Conservation (phyloP, 169 alveolate species). For the Plasmodium blacklocki region DNA sequence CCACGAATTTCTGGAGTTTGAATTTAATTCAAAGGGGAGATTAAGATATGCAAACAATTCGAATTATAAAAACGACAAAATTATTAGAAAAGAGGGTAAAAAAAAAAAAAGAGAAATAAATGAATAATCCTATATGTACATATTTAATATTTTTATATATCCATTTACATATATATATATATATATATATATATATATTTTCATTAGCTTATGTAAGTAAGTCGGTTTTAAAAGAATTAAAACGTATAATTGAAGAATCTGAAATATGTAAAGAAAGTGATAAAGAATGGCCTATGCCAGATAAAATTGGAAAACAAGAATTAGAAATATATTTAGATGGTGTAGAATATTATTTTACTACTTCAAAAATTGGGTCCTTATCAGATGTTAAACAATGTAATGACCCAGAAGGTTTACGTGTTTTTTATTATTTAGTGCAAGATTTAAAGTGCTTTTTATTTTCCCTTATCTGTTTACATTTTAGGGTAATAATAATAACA, state of each 20-base stretch:
- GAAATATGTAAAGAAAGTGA: conserved; percentile 94
- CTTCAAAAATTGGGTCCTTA: conserved; percentile 95
- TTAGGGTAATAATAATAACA: conserved; percentile 85
- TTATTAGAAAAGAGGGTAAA: conserved; percentile 96
- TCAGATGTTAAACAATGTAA: conserved; percentile 92
- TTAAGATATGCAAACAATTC: conserved; percentile 97
- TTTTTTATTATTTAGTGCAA: conserved; percentile 94
- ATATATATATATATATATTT: background rate
- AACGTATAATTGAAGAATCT: conserved; percentile 91
- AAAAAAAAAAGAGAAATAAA: conserved; percentile 4
- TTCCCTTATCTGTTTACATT: conserved; percentile 94
- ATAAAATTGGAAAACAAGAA: conserved; percentile 97
- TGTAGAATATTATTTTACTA: conserved; percentile 85
- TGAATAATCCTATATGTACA: background rate
- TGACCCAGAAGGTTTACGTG: conserved; percentile 95
- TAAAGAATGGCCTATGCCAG: conserved; percentile 97
- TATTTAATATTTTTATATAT: background rate
- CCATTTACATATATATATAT: background rate
- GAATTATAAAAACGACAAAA: conserved; percentile 93
- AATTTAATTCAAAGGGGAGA: conserved; percentile 94
- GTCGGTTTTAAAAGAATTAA: conserved; percentile 89
- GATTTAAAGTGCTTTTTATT: conserved; percentile 95
- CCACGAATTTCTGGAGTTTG: conserved; percentile 98
- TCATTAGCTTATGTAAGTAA: conserved; percentile 86
- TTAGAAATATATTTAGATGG: conserved; percentile 94